Conservation (phyloP, 2,329 filamentous ascomycete species). For the Diaporthe vaccinii region DNA sequence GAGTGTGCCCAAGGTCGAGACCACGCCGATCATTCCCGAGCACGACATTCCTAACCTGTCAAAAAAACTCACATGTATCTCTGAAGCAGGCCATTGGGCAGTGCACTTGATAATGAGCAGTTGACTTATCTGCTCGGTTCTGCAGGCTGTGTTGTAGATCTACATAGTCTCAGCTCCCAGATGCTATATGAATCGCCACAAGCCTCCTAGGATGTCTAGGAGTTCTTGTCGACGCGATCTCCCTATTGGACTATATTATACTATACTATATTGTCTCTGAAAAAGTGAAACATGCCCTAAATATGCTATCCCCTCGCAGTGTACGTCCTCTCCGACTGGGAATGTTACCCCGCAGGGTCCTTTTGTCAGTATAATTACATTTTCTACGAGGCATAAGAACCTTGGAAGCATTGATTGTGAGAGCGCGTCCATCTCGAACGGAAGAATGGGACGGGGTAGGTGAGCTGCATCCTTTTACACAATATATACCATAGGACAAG, state of each 20-base stretch:
- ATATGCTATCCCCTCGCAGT: not conserved
- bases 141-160: not conserved
- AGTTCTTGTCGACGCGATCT: not conserved
- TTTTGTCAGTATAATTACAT: not conserved
- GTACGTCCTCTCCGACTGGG: not conserved
- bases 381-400: not conserved
- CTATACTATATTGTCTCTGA: not conserved
- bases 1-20: not conserved
- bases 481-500: not conserved
- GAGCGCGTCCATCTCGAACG: not conserved
- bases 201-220: not conserved
- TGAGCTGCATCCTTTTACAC: not conserved
- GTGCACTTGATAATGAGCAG: not conserved
- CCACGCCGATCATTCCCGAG: not conserved
- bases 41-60: not conserved
- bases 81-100: no score
- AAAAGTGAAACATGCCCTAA: not conserved
- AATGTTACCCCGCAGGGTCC: conserved; percentile 5
- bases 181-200: not conserved
- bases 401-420: not conserved
- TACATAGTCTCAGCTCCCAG: not conserved
- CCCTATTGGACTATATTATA: no score
- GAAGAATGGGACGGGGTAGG: not conserved
- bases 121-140: not conserved
- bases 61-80: not conserved